Conservation (phyloP, 2,329 filamentous ascomycete species). For the Catunica adiposa region DNA sequence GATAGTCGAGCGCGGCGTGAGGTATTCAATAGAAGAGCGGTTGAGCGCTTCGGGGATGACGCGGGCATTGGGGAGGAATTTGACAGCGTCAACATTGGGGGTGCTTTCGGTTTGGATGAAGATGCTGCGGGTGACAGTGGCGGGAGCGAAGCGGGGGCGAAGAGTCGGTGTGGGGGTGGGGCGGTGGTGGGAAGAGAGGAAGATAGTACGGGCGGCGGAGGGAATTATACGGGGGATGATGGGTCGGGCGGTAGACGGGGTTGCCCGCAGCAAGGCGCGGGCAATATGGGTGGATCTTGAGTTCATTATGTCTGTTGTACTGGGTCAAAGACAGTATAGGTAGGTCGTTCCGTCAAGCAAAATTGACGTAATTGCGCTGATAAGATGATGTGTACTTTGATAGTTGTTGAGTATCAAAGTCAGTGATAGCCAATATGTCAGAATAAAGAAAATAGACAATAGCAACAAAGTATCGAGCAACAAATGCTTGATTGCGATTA, state of each 20-base stretch:
- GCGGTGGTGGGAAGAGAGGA: not conserved
- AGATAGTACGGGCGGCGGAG: not conserved
- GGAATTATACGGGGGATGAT: not conserved
- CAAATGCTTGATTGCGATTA: not conserved
- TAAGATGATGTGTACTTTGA: too few species aligned
- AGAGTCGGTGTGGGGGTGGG: conserved; percentile 10
- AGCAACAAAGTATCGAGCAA: not conserved
- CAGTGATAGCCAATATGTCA: too few species aligned
- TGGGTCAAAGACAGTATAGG: not conserved
- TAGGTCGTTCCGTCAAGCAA: too few species aligned
- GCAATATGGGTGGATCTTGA: conserved; percentile 4
- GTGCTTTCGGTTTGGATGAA: conserved; percentile 97
- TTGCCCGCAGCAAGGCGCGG: conserved; percentile 13
- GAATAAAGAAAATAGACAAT: not conserved
- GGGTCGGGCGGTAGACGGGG: not conserved
- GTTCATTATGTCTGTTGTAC: conserved; percentile 1
- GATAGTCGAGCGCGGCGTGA: conserved; percentile 74
- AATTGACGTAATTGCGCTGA: too few species aligned
- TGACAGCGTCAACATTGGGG: conserved; percentile 87
- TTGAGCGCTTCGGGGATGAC: conserved; percentile 61
- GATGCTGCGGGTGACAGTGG: conserved; percentile 45
- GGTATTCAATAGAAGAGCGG: conserved; percentile 77
- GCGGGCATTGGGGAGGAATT: conserved; percentile 83
- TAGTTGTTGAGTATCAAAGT: too few species aligned
- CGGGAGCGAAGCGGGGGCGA: conserved; percentile 14